These are phyloP conservation scores for Paramecium sonneborni DNA, from an alignment of 73 alveolate genomes.

Conservation along the genomic window DNA sequence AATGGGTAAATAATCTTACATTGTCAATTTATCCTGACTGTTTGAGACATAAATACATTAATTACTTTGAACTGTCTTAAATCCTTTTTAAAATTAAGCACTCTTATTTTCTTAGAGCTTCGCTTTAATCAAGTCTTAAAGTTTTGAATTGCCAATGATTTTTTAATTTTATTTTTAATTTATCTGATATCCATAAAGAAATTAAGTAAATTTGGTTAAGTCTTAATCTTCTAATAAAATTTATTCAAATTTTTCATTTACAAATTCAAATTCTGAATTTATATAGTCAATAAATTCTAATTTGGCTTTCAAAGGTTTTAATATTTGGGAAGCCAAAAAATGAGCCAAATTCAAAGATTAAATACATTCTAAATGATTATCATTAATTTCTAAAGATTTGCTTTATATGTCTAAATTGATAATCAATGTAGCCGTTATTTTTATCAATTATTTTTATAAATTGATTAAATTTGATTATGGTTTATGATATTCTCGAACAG, in stretches of 20 bases:
- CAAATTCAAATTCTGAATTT: background rate
- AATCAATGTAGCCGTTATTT: background rate
- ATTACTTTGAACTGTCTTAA: background rate
- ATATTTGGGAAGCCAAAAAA: background rate
- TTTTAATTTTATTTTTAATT: background rate
- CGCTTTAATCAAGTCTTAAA: background rate
- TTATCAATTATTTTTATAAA: background rate
- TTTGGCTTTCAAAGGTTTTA: background rate
- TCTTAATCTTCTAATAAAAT: background rate
- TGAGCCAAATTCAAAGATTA: background rate
- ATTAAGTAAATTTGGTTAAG: background rate
- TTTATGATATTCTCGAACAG: background rate
- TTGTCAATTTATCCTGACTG: background rate
- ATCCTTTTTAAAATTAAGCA: background rate
- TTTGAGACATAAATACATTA: background rate
- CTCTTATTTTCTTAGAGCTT: background rate
- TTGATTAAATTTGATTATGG: background rate
- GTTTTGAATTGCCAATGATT: background rate
- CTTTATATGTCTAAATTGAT: background rate
- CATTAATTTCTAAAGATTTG: background rate
- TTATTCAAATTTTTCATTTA: constrained; percentile 24
- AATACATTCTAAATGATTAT: background rate
- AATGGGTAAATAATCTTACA: background rate
- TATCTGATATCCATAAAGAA: background rate
- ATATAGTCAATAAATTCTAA: background rate